Base-by-base conservation (phyloP, 495 filamentous ascomycete species). In the Hapsidospora chrysogenum region DNA sequence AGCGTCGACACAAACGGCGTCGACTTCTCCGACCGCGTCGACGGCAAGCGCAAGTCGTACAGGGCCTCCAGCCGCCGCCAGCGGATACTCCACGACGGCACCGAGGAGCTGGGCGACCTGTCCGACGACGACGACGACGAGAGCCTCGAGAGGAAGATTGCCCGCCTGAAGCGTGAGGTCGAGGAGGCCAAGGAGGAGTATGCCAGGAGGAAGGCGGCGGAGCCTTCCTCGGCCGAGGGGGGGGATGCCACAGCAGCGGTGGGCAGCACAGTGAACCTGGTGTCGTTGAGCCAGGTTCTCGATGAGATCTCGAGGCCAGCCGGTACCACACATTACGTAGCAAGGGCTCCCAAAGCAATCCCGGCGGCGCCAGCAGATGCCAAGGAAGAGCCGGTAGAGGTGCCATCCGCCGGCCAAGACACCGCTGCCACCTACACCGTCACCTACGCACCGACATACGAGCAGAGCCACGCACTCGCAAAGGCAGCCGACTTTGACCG, bases 401-500 rank as follows among this genome's bases (percentile, higher is more conserved):
- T 36, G 6, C 39, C 41, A 11, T 33, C 36, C n/a, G 29, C 13
- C 8, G 38, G 41, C n/a, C n/a, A n/a, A n/a, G n/a, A n/a, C n/a
- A 39, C 44, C 29, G 47, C 25, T 3, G 38, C 53, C 22, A 63
- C 59, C 22, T 72, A 74, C 51, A 71, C 61, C 10, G 52, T 73
- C 37, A 66, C 61, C 40, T 63, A 71, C 45, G 57, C 63, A 41
- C 57, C 80, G 31, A 48, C 57, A 19, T 74, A 73, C 39, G 61
- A 75, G 31, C 61, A 74, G 43, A 70, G 61, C 8, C 72, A 76
- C 47, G 63, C 78, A 14, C 66, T 95, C 9, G 71, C 77, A 14
- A 80, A 82, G 47, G 82, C 83, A 4, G 82, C 85, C 17, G 80
- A 87, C 37, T 92, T 96, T 41, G 89, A 95, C 49, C 61, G 67